phyloP scores from a whole-genome alignment of 23 red algal species.

The Cyanidium caldarium region DNA sequence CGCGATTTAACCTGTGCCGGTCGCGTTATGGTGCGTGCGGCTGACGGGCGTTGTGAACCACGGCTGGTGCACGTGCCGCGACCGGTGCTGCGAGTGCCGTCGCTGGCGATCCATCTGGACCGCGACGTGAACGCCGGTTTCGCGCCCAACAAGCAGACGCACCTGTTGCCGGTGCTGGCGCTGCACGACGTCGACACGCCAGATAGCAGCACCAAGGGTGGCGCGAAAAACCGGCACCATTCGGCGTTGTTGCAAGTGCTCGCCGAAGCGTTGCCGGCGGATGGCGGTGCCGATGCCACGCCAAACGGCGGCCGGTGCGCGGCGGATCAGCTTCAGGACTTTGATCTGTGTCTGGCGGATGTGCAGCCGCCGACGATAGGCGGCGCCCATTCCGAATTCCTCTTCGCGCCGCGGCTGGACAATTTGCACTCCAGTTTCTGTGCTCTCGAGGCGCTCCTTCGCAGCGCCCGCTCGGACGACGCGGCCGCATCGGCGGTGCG shows the following conservation, averaged over 20 bases:
- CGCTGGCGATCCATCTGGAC: constrained; percentile 61
- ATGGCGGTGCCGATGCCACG: not conserved
- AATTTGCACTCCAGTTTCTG: constrained; percentile 45
- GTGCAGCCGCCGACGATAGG: constrained; percentile 40
- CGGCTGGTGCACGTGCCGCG: constrained; percentile 24
- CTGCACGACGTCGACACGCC: not conserved
- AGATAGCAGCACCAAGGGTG: constrained; percentile 7
- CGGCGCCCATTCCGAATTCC: constrained; percentile 45
- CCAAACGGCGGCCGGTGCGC: too few species aligned
- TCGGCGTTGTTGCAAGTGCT: constrained; percentile 23
- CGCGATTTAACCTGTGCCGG: constrained; percentile 67
- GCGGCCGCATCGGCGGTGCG: not conserved
- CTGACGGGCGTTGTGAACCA: not conserved
- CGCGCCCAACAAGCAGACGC: constrained; percentile 48
- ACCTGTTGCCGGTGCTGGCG: constrained; percentile 34
- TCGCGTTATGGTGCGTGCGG: constrained; percentile 26
- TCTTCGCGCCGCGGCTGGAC: constrained; percentile 57
- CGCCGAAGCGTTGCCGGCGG: constrained; percentile 8
- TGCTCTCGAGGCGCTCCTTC: constrained; percentile 27
- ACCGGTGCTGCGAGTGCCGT: constrained; percentile 54
- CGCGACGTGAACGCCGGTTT: constrained; percentile 53
- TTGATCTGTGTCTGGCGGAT: constrained; percentile 54
- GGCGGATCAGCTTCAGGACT: constrained; percentile 27
- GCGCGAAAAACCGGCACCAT: constrained; percentile 19
- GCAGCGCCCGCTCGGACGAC: not conserved